phyloP scores from a whole-genome alignment of 2,329 filamentous ascomycete genomes.

The Tolypocladium paradoxum region DNA sequence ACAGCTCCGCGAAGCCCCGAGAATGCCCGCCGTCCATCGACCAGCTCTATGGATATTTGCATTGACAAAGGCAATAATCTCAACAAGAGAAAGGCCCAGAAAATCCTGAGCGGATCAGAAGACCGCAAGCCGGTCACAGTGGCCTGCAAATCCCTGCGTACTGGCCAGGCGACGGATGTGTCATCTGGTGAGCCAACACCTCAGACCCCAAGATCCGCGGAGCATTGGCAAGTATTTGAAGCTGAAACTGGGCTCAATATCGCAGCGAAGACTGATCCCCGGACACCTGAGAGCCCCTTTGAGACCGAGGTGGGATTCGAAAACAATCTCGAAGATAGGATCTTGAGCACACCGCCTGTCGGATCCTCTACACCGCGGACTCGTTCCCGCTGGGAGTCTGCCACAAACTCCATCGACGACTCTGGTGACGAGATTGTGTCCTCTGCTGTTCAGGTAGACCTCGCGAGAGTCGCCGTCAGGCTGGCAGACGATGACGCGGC shows the following conservation, averaged over 20 bases:
- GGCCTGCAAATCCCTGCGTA: constrained; percentile 17
- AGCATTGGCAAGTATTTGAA: not conserved
- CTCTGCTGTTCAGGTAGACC: constrained; percentile 3
- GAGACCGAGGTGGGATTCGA: constrained; percentile 27
- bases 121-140: constrained; percentile 17
- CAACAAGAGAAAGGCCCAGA: constrained; percentile 22
- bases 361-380: constrained; percentile 28
- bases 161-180: constrained; percentile 16
- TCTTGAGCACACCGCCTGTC: constrained; percentile 23
- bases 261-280: not conserved
- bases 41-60: constrained; percentile 20
- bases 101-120: constrained; percentile 18
- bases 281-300: constrained; percentile 12
- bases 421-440: not conserved
- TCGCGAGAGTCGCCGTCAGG: constrained; percentile 6
- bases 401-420: constrained; percentile 5
- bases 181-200: constrained; percentile 16
- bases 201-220: not conserved
- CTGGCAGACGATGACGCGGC: constrained; percentile 1
- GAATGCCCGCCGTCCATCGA: constrained; percentile 8
- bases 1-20: not conserved
- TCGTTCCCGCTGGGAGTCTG: constrained; percentile 7
- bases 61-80: constrained; percentile 24
- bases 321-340: constrained; percentile 25
- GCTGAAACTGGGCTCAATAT: not conserved